A percentile compares a stretch with the other conserved stretches of the same genome.
These are phyloP conservation scores for Fusarium longipes DNA, from an alignment of 2,329 filamentous ascomycete genomes.

Conservation along the genomic window DNA sequence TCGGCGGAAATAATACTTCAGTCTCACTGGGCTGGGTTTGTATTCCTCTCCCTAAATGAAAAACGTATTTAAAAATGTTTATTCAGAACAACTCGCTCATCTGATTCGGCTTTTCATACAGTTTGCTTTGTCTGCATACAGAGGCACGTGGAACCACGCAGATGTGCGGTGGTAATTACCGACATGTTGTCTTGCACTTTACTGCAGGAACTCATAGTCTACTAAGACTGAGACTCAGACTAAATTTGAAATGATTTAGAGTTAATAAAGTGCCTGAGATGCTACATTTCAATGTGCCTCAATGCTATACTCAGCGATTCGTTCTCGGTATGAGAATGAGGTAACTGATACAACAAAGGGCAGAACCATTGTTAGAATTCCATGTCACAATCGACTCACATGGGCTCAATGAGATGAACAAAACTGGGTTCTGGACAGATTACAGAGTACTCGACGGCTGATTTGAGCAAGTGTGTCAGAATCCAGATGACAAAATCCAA, in stretches of 20 bases:
- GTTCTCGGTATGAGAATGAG: not conserved
- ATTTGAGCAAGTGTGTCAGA: not conserved
- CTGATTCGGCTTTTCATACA: not conserved
- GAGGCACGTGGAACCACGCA: not conserved
- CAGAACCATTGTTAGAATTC: too few relatives aligned
- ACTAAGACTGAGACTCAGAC: not conserved
- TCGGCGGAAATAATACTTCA: constrained; percentile 4
- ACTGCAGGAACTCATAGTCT: not conserved
- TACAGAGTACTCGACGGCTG: not conserved
- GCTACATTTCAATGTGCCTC: not conserved
- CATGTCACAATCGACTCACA: not conserved
- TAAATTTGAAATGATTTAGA: not conserved
- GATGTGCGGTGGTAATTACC: not conserved
- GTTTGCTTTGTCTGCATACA: not conserved
- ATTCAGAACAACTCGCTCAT: not conserved
- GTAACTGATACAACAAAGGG: not conserved
- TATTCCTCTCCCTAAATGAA: too few relatives aligned
- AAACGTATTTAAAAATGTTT: too few relatives aligned
- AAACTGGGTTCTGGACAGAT: not conserved
- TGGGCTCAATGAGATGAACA: not conserved
- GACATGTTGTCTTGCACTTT: not conserved
- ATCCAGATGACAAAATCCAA: not conserved
- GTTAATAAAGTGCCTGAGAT: not conserved
- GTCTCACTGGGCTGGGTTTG: too few relatives aligned
- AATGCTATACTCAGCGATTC: not conserved